phyloP scores from a whole-genome alignment of 2,329 filamentous ascomycete species.

The Aspergillus phoenicis region DNA sequence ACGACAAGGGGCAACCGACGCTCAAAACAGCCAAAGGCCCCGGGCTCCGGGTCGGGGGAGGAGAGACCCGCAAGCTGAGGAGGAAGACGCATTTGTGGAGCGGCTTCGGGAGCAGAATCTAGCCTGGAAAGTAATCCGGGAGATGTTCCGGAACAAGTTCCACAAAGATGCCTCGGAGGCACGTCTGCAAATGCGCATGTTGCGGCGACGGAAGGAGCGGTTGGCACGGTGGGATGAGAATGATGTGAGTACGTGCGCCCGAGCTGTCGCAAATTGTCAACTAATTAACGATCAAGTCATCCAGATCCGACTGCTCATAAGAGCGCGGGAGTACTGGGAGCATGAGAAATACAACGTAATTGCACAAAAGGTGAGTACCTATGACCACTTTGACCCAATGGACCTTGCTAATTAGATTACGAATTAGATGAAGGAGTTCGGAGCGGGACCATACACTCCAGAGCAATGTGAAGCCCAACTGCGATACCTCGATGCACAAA shows the following conservation, averaged over 20 bases:
- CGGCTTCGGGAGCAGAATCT: slow-evolving; percentile 39
- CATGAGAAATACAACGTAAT: slow-evolving; percentile 43
- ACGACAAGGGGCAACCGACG: slow-evolving; percentile 29
- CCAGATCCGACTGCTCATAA: slow-evolving; percentile 41
- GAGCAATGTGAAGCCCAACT: slow-evolving; percentile 42
- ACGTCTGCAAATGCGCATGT: slow-evolving; percentile 46
- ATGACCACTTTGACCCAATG: too few relatives aligned
- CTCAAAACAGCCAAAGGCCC: slow-evolving; percentile 29
- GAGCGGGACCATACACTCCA: slow-evolving; percentile 37
- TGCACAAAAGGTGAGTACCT: slow-evolving; percentile 38
- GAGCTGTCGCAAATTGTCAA: slow-evolving; percentile 1
- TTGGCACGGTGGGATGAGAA: slow-evolving; percentile 43
- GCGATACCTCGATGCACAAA: slow-evolving; percentile 27
- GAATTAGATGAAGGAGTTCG: slow-evolving; percentile 37
- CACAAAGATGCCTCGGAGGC: slow-evolving; percentile 43
- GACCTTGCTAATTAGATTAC: slow-evolving; percentile 3
- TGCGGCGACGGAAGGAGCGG: slow-evolving; percentile 40
- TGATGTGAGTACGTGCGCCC: slow-evolving; percentile 48
- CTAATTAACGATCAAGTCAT: slow-evolving; percentile 18
- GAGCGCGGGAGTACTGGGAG: slow-evolving; percentile 41
- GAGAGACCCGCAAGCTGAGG: slow-evolving; percentile 41
- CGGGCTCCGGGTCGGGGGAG: slow-evolving; percentile 38
- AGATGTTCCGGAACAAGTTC: slow-evolving; percentile 40
- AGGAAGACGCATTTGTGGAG: slow-evolving; percentile 44
- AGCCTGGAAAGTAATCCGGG: slow-evolving; percentile 43